These are phyloP conservation scores for Penicillium hesseltinei DNA, from an alignment of 2,329 filamentous ascomycete species.

Conservation along the genomic window DNA sequence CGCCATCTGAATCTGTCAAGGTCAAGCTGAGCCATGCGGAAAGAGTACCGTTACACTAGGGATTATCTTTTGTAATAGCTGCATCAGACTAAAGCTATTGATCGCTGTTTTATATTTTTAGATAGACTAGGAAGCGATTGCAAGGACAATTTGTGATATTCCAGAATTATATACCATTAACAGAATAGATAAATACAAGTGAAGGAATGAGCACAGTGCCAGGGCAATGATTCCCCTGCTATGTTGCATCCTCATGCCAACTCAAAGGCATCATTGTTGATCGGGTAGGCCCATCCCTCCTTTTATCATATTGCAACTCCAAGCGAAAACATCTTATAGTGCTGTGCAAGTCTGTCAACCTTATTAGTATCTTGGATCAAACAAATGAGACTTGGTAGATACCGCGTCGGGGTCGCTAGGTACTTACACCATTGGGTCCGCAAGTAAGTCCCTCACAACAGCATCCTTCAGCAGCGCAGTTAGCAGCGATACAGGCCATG, in stretches of 20 bases:
- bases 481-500: slow-evolving; percentile 3
- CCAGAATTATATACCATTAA: slow-evolving; percentile 1
- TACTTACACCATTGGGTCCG: slow-evolving; percentile 6
- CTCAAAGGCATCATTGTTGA: not conserved
- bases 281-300: not conserved
- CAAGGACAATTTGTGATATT: not conserved
- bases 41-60: not conserved
- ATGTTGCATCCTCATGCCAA: not conserved
- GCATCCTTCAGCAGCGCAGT: slow-evolving; percentile 1
- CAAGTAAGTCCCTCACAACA: slow-evolving; percentile 10
- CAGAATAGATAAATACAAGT: not conserved
- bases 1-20: too few relatives aligned
- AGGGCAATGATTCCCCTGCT: not conserved
- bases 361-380: not conserved
- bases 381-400: not conserved
- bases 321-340: not conserved
- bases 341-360: not conserved
- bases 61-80: not conserved
- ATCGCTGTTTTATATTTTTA: not conserved
- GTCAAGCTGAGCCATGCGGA: too few relatives aligned
- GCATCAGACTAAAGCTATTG: not conserved
- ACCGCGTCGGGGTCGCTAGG: not conserved
- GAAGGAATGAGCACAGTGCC: not conserved
- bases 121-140: not conserved
- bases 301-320: not conserved